Evolutionary conservation across 1,284 basidiomycete genomes (phyloP).

Genomic region (Meira nashicola): DNA sequence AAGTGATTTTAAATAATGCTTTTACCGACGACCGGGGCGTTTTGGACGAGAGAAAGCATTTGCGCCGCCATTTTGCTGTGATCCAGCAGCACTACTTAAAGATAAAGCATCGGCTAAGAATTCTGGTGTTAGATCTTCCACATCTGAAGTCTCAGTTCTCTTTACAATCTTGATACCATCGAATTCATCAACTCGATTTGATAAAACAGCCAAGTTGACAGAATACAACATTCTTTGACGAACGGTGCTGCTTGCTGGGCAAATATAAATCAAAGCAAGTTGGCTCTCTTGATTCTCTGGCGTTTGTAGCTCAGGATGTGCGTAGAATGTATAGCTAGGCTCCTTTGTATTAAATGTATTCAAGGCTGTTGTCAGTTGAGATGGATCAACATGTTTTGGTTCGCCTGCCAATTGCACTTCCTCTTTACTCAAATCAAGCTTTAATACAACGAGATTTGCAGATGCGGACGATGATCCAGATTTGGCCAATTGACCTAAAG

Average conservation of each 20-base stretch:
- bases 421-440: conserved; percentile 23
- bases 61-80: neutral
- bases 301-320: conserved; percentile 26
- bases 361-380: conserved; percentile 4
- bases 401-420: conserved; percentile 7
- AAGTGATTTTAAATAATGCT: neutral
- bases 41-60: conserved; percentile 5
- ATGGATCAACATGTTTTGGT: conserved; percentile 8
- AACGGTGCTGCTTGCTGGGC: conserved; percentile 31
- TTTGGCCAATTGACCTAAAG: conserved; percentile 23
- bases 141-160: conserved; percentile 14
- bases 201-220: conserved; percentile 27
- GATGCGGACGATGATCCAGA: conserved; percentile 31
- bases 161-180: conserved; percentile 32
- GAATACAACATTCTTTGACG: conserved; percentile 40
- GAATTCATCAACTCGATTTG: conserved; percentile 29
- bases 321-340: conserved; percentile 33
- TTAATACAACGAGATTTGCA: conserved; percentile 35
- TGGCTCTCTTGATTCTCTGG: neutral
- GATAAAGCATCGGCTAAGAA: neutral
- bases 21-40: conserved; percentile 1
- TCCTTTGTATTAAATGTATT: conserved; percentile 16
- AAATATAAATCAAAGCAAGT: conserved; percentile 41
- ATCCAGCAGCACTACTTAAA: neutral
- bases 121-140: neutral